Percentiles rank a stretch among this genome's conserved stretches.
Conservation (phyloP, 441 rosid species). For the Raphanus hybrid region DNA sequence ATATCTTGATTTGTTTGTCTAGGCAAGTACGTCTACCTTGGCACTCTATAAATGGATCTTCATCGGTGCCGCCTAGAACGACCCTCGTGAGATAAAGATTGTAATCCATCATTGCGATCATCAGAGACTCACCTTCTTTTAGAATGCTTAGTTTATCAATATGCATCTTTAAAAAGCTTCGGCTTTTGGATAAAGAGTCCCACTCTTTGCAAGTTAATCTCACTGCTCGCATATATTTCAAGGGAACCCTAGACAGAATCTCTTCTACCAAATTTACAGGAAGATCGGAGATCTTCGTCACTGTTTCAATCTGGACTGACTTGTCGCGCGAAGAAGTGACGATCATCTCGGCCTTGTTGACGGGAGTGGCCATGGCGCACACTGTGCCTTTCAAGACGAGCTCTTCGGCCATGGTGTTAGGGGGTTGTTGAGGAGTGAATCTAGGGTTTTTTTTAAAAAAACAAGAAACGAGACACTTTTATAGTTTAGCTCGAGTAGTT, state of each 20-base stretch:
- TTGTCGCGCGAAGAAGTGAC: not conserved
- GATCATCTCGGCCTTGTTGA: not conserved
- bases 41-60: not conserved
- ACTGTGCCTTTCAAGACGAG: not conserved
- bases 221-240: not conserved
- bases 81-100: not conserved
- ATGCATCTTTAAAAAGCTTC: no score
- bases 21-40: not conserved
- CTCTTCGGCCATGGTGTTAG: no score
- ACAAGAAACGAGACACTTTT: no score
- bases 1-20: constrained; percentile 5
- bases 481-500: no score
- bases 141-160: not conserved
- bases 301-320: not conserved
- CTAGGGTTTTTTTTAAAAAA: no score
- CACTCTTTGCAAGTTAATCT: no score
- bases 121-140: not conserved
- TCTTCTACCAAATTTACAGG: not conserved
- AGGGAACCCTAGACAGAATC: not conserved
- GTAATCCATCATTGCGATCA: not conserved
- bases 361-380: not conserved
- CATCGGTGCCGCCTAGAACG: not conserved
- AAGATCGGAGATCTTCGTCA: not conserved
- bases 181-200: no score
- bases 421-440: no score